phyloP scores from a whole-genome alignment of 495 filamentous ascomycete species.

The Penicillium chermesinum region DNA sequence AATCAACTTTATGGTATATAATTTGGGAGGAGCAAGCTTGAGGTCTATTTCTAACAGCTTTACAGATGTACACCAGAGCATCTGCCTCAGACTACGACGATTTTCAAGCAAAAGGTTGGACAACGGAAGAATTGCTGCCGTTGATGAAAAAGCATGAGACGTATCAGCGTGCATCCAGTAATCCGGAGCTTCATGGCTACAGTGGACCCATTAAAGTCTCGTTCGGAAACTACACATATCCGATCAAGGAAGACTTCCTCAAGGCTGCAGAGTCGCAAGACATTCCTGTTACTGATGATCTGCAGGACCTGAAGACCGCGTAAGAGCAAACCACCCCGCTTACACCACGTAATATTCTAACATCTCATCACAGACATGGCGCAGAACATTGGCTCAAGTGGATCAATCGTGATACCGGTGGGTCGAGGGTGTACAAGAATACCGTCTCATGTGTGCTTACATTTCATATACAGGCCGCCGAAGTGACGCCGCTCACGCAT shows the following conservation, averaged over 20 bases:
- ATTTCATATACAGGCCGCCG: constrained; percentile 28
- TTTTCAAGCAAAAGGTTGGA: constrained; percentile 77
- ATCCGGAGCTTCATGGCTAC: constrained; percentile 70
- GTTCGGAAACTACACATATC: constrained; percentile 71
- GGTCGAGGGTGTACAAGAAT: neutral
- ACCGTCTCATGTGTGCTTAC: constrained; percentile 3
- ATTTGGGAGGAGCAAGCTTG: too few species aligned
- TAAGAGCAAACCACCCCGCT: constrained; percentile 25
- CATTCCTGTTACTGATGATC: constrained; percentile 65
- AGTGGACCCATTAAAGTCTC: constrained; percentile 83
- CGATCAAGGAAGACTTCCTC: constrained; percentile 73
- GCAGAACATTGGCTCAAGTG: constrained; percentile 53
- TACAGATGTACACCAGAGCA: constrained; percentile 81
- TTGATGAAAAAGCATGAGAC: constrained; percentile 84
- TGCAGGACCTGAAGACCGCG: constrained; percentile 62
- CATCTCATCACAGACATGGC: constrained; percentile 20
- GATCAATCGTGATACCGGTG: constrained; percentile 62
- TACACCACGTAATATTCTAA: neutral
- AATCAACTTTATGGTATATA: constrained; percentile 72
- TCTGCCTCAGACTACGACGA: constrained; percentile 80
- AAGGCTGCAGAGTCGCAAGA: constrained; percentile 72
- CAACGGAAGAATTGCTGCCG: constrained; percentile 69
- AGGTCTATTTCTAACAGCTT: neutral
- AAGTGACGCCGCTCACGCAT: constrained; percentile 71
- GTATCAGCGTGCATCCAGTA: constrained; percentile 72